Evolutionary conservation across 768 basidiomycete genomes (phyloP).

Genomic region (Leccinum imitatum): DNA sequence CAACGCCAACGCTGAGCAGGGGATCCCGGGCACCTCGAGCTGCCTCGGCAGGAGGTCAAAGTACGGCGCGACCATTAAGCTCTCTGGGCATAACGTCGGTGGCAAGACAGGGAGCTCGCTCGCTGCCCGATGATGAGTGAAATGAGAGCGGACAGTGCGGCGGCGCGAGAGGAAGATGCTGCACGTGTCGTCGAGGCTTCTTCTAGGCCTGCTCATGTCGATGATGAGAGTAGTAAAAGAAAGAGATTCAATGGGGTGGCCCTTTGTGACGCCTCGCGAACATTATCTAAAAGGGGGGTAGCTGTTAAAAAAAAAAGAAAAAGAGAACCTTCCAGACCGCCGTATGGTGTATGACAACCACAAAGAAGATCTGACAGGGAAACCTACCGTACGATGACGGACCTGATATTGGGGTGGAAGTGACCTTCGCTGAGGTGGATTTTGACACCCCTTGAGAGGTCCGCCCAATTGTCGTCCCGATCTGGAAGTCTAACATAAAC

Average conservation of each 20-base stretch:
- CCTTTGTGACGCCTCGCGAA: conserved; percentile 19
- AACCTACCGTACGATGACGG: conserved; percentile 3
- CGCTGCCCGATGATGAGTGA: conserved; percentile 4
- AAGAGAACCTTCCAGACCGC: conserved; percentile 11
- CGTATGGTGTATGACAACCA: conserved; percentile 10
- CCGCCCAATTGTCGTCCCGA: conserved; percentile 29
- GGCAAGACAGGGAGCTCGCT: conserved; percentile 11
- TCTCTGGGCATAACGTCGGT: conserved; percentile 12
- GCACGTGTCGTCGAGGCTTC: conserved; percentile 34
- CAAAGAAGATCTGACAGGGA: conserved; percentile 23
- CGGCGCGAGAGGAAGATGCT: conserved; percentile 28
- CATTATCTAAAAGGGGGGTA: conserved; percentile 13
- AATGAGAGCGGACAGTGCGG: conserved; percentile 9
- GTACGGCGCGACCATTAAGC: conserved; percentile 5
- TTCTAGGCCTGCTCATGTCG: conserved; percentile 24
- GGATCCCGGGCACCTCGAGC: conserved; percentile 6
- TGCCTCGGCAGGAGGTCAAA: conserved; percentile 8
- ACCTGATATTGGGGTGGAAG: conserved; percentile 4
- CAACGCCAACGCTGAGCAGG: background rate
- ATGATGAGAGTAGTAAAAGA: conserved; percentile 10
- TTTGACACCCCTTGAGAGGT: conserved; percentile 11
- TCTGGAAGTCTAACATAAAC: conserved; percentile 15
- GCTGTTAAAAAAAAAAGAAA: conserved; percentile 20
- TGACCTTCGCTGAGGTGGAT: conserved; percentile 19
- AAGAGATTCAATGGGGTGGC: conserved; percentile 14